A percentile compares a stretch with the other conserved stretches of the same genome.
phyloP scores from a whole-genome alignment of 2,329 filamentous ascomycete genomes.

The Xylariomycetidae sp. region DNA sequence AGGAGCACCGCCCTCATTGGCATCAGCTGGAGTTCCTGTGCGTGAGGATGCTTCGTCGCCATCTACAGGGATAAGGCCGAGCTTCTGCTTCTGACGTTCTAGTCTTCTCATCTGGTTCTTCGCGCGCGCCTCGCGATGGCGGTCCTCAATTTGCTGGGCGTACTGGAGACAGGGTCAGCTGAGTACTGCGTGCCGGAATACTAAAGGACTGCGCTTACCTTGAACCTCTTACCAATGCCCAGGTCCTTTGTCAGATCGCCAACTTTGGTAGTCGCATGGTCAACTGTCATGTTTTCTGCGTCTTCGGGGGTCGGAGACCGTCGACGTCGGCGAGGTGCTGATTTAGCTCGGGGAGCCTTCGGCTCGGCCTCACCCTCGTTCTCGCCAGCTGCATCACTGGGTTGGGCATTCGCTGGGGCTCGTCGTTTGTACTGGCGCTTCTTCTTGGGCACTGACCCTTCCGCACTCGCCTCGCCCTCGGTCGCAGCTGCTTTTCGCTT shows the following conservation, averaged over 20 bases:
- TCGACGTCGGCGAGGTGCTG: conserved; percentile 23
- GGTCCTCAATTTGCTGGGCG: conserved; percentile 65
- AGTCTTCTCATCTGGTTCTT: conserved; percentile 33
- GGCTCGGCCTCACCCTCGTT: conserved; percentile 17
- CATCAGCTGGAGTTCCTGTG: conserved; percentile 13
- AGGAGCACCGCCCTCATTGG: conserved; percentile 13
- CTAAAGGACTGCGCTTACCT: too few relatives aligned
- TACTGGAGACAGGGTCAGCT: too few relatives aligned
- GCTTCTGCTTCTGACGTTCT: conserved; percentile 27
- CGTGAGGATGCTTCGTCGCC: conserved; percentile 13
- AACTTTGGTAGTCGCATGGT: conserved; percentile 64
- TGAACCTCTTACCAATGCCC: conserved; percentile 68
- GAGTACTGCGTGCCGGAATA: too few relatives aligned
- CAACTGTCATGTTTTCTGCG: conserved; percentile 56
- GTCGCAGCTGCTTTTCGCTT: conserved; percentile 21
- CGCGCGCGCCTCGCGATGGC: conserved; percentile 44
- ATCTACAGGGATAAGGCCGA: conserved; percentile 18
- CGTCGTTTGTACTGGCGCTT: conserved; percentile 34
- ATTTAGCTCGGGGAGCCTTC: conserved; percentile 15
- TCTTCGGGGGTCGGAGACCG: conserved; percentile 56
- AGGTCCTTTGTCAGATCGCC: conserved; percentile 64
- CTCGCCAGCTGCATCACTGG: conserved; percentile 13
- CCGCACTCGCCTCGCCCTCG: conserved; percentile 5
- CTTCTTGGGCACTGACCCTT: conserved; percentile 24
- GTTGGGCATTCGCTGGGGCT: conserved; percentile 7